Conservation (phyloP, 176 grass and related monocot genomes). For the Carex parvula region DNA sequence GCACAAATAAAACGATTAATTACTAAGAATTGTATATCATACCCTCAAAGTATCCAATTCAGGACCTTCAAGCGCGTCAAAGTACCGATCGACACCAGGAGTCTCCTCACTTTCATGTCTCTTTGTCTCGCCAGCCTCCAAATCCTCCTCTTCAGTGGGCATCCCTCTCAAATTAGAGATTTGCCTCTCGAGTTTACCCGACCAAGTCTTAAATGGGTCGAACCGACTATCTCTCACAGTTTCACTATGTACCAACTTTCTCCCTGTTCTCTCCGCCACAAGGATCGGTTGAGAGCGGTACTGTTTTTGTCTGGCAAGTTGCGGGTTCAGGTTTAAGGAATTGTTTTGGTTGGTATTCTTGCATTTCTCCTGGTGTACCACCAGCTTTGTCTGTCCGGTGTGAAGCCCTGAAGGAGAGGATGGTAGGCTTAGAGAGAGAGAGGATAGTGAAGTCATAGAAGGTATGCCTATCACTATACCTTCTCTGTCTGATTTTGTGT, state of each 20-base stretch:
- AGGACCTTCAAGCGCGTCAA: slow-evolving; percentile 84
- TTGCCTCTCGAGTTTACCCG: slow-evolving; percentile 77
- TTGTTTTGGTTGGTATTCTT: neutral
- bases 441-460: slow-evolving; percentile 5
- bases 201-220: slow-evolving; percentile 92
- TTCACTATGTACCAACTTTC: slow-evolving; percentile 22
- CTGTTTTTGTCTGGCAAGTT: slow-evolving; percentile 39
- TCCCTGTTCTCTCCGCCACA: neutral
- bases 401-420: slow-evolving; percentile 66
- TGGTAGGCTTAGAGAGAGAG: slow-evolving; percentile 62
- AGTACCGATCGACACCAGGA: slow-evolving; percentile 71
- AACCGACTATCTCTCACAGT: slow-evolving; percentile 52
- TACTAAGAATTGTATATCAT: neutral
- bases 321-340: slow-evolving; percentile 5
- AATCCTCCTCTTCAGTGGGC: slow-evolving; percentile 29
- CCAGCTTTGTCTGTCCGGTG: slow-evolving; percentile 34
- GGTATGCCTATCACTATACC: slow-evolving; percentile 47
- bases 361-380: neutral
- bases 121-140: neutral
- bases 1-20: neutral
- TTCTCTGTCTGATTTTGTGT: neutral
- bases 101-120: slow-evolving; percentile 48
- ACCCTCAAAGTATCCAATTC: slow-evolving; percentile 89
- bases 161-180: slow-evolving; percentile 74
- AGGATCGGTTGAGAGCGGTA: slow-evolving; percentile 72